phyloP scores from a whole-genome alignment of 495 filamentous ascomycete species.

The Penicillium robsamsonii region DNA sequence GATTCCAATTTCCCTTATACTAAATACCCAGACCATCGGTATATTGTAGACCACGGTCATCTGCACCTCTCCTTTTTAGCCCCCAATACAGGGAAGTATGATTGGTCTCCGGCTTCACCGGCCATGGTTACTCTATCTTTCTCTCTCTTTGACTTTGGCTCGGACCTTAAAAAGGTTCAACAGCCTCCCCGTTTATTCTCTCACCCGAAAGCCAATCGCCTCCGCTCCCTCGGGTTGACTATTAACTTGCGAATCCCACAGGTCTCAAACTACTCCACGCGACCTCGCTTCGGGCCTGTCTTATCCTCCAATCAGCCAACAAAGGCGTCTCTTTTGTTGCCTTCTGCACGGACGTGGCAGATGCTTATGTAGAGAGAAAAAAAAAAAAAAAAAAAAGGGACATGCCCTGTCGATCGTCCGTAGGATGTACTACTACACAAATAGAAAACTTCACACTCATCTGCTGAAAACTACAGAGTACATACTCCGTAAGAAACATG shows the following conservation, averaged over 20 bases:
- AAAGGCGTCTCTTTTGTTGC: background rate
- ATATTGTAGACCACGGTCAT: background rate
- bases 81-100: conserved; percentile 9
- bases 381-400: background rate
- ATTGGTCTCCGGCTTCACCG: conserved; percentile 4
- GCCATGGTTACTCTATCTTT: conserved; percentile 3
- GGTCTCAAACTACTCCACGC: background rate
- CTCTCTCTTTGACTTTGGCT: background rate
- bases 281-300: background rate
- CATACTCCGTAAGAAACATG: background rate
- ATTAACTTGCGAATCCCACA: background rate
- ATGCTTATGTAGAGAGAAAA: conserved; percentile 2
- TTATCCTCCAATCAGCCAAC: conserved; percentile 3
- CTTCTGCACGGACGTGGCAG: conserved; percentile 4
- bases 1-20: background rate
- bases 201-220: conserved; percentile 11
- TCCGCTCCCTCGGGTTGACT: conserved; percentile 7
- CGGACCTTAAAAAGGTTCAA: background rate
- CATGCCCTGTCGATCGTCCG: conserved; percentile 7
- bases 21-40: background rate
- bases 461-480: no score
- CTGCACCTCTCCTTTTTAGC: conserved; percentile 5
- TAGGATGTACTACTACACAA: background rate
- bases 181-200: background rate
- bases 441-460: conserved; percentile 3